Conservation (phyloP, 164 flowering plant species). For the Nelumbo lutea region DNA sequence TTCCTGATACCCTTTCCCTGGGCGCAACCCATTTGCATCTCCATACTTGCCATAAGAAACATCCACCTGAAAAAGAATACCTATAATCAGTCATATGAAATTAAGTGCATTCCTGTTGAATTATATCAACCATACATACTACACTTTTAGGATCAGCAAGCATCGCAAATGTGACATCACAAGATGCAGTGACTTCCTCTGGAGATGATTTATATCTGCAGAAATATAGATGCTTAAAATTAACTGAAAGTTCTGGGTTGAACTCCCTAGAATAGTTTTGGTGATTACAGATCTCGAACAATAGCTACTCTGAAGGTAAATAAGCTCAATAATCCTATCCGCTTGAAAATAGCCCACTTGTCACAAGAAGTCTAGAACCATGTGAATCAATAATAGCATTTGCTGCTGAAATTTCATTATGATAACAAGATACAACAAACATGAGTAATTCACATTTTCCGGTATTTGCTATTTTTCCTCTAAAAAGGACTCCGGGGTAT, state of each 20-base stretch:
- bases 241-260: neutral
- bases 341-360: too few relatives aligned
- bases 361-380: too few relatives aligned
- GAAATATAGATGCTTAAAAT: neutral
- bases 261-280: neutral
- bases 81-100: neutral
- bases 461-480: too few relatives aligned
- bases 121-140: conserved; percentile 46
- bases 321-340: too few relatives aligned
- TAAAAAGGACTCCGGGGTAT: neutral
- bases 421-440: too few relatives aligned
- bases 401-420: too few relatives aligned
- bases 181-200: conserved; percentile 79
- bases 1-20: conserved; percentile 88
- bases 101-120: neutral
- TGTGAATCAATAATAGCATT: too few relatives aligned
- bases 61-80: conserved; percentile 40
- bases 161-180: conserved; percentile 95
- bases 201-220: conserved; percentile 80
- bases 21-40: conserved; percentile 68
- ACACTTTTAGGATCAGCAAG: conserved; percentile 99
- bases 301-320: too few relatives aligned
- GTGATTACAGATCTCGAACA: too few relatives aligned
- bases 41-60: conserved; percentile 83
- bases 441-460: too few relatives aligned